These are phyloP conservation scores for Protostelium mycophagum DNA, from an alignment of 78 protist species.

Conservation along the genomic window DNA sequence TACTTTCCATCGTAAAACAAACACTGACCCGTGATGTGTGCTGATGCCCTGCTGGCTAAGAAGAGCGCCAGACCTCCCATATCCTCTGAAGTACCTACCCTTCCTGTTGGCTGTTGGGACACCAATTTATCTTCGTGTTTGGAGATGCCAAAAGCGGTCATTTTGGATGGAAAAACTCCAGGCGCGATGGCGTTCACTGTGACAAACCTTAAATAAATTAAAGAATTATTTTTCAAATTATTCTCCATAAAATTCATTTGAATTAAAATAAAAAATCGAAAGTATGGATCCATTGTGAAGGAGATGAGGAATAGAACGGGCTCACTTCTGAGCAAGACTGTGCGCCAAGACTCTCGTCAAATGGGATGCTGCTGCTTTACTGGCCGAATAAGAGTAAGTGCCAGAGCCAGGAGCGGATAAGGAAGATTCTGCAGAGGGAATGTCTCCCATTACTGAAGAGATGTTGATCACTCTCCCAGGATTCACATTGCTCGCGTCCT, in stretches of 20 bases:
- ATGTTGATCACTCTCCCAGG: neutral
- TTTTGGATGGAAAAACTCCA: neutral
- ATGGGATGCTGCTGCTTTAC: neutral
- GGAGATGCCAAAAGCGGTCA: neutral
- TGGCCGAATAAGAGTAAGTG: neutral
- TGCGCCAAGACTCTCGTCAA: neutral
- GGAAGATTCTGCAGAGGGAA: neutral
- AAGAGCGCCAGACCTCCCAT: neutral
- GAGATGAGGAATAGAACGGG: no score
- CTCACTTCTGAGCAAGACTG: no score
- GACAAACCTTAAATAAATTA: no score
- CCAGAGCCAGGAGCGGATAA: neutral
- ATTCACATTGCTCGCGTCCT: neutral
- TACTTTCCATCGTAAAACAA: no score
- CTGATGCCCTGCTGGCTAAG: neutral
- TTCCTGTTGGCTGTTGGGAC: neutral
- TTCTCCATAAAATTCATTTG: no score
- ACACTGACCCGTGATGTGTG: neutral
- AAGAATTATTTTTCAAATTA: no score
- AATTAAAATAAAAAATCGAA: no score
- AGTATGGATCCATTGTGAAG: no score
- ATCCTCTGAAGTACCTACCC: neutral
- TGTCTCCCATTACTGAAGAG: neutral
- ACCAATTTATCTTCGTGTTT: neutral
- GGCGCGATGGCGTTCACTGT: neutral